These are phyloP conservation scores for Suillus discolor DNA, from an alignment of 768 basidiomycete genomes.

Conservation along the genomic window DNA sequence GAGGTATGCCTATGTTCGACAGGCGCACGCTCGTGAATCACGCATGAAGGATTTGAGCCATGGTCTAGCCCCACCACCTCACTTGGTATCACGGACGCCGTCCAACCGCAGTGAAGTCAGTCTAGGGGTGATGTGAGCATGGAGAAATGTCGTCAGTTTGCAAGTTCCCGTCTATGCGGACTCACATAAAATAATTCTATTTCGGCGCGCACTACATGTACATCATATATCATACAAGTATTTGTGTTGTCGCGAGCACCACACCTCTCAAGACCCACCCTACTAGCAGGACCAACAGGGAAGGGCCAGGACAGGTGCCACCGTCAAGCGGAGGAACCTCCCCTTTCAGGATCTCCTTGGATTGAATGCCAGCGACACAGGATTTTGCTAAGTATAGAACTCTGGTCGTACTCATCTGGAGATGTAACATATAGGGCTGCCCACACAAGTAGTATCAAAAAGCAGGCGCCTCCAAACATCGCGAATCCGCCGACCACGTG, in stretches of 20 bases:
- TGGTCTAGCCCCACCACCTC: slow-evolving; percentile 36
- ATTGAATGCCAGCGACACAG: slow-evolving; percentile 2
- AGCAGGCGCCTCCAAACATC: slow-evolving; percentile 5
- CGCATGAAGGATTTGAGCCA: slow-evolving; percentile 36
- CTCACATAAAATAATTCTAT: neutral
- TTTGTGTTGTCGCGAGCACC: too few relatives aligned
- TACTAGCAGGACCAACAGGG: neutral
- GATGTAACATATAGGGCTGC: neutral
- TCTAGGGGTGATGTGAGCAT: slow-evolving; percentile 35
- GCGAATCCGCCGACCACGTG: slow-evolving; percentile 6
- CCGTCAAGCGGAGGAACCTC: neutral
- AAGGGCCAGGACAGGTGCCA: neutral
- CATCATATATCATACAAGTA: neutral
- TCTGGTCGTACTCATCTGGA: neutral
- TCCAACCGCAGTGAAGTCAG: slow-evolving; percentile 51
- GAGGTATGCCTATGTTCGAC: slow-evolving; percentile 83
- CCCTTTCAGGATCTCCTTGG: neutral
- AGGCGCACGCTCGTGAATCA: slow-evolving; percentile 69
- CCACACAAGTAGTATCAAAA: neutral
- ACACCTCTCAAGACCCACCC: neutral
- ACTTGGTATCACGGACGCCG: slow-evolving; percentile 38
- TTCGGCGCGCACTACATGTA: neutral
- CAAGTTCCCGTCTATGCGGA: neutral
- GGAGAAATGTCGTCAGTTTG: neutral
- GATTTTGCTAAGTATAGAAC: neutral